Evolutionary conservation across 176 grass and related monocot species (phyloP).

Genomic region (Puya raimondii): DNA sequence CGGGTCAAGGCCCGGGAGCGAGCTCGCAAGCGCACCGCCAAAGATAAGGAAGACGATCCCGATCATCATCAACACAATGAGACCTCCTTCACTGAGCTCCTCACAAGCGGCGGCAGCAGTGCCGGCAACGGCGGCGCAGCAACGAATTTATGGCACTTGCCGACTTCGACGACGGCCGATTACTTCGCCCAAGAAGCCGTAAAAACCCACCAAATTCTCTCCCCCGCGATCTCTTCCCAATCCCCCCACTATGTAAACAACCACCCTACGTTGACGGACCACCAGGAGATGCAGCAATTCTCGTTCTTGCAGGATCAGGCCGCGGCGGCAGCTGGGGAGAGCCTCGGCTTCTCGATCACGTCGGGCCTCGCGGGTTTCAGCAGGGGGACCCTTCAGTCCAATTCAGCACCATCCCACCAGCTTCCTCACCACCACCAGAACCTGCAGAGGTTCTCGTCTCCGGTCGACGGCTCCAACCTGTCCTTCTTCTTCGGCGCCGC

Average conservation of each 20-base stretch:
- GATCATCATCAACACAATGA: constrained; percentile 29
- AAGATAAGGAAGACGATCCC: constrained; percentile 32
- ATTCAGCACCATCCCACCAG: constrained; percentile 50
- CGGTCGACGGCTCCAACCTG: constrained; percentile 51
- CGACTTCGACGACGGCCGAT: constrained; percentile 15
- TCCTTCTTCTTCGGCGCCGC: constrained; percentile 40
- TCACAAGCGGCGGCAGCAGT: constrained; percentile 27
- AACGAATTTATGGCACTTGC: background rate
- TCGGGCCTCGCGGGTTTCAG: constrained; percentile 63
- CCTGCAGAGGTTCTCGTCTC: constrained; percentile 41
- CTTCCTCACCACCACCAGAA: constrained; percentile 38
- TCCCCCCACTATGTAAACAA: too few relatives aligned
- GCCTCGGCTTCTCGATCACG: constrained; percentile 66
- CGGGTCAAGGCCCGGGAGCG: constrained; percentile 63
- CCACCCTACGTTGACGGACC: too few relatives aligned
- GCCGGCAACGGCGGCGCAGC: constrained; percentile 8
- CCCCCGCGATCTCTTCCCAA: too few relatives aligned
- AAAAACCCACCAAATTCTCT: too few relatives aligned
- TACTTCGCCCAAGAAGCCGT: constrained; percentile 17
- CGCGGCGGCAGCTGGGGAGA: constrained; percentile 38
- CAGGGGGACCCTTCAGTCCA: constrained; percentile 99
- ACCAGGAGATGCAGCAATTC: constrained; percentile 49
- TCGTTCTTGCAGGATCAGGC: constrained; percentile 40
- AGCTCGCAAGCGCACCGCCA: constrained; percentile 40
- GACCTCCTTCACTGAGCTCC: constrained; percentile 69